Evolutionary conservation across 2,329 filamentous ascomycete genomes (phyloP).

Genomic region (Epicoccum sorghinum): DNA sequence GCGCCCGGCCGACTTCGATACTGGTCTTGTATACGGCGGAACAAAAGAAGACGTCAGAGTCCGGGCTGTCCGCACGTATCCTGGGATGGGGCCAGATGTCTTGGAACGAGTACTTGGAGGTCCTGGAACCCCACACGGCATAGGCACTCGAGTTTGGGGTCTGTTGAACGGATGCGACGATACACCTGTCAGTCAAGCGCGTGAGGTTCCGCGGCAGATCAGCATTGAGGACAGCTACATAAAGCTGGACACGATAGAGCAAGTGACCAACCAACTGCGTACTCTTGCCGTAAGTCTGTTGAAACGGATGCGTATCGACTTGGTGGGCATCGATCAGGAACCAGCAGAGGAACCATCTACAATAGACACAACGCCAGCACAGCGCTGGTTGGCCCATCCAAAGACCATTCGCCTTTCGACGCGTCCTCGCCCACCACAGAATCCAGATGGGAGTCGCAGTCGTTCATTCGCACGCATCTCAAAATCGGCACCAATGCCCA

Average conservation of each 20-base stretch:
- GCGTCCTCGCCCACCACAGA: slow-evolving; percentile 63
- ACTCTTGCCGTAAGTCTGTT: slow-evolving; percentile 73
- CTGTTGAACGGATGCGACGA: slow-evolving; percentile 82
- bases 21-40: slow-evolving; percentile 55
- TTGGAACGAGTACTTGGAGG: slow-evolving; percentile 74
- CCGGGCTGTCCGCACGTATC: slow-evolving; percentile 66
- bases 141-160: slow-evolving; percentile 75
- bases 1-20: slow-evolving; percentile 51
- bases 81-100: slow-evolving; percentile 65
- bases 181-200: slow-evolving; percentile 72
- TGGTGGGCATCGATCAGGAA: slow-evolving; percentile 61
- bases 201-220: slow-evolving; percentile 80
- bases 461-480: slow-evolving; percentile 74
- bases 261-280: slow-evolving; percentile 71
- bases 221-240: slow-evolving; percentile 94
- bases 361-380: slow-evolving; percentile 7
- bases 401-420: slow-evolving; percentile 82
- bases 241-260: slow-evolving; percentile 67
- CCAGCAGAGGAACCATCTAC: neutral
- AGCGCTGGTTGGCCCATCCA: slow-evolving; percentile 78
- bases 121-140: slow-evolving; percentile 71
- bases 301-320: slow-evolving; percentile 77
- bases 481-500: slow-evolving; percentile 74
- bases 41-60: slow-evolving; percentile 67
- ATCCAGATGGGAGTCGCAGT: slow-evolving; percentile 59